Conservation (phyloP, 768 basidiomycete genomes). For the Fomitopsis serialis region DNA sequence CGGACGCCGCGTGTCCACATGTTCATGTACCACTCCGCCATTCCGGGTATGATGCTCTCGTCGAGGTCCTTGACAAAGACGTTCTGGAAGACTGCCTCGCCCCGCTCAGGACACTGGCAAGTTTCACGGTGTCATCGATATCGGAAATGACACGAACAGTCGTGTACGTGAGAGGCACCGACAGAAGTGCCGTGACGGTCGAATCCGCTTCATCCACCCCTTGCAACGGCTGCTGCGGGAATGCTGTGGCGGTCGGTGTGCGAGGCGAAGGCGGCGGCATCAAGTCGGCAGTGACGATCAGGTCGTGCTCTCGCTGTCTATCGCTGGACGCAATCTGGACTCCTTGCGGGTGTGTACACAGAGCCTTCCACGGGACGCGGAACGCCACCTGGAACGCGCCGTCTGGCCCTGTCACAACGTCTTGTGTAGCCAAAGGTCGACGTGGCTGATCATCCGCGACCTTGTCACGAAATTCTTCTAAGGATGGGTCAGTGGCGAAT, state of each 20-base stretch:
- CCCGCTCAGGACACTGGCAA: conserved; percentile 72
- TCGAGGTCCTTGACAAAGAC: conserved; percentile 84
- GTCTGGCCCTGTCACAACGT: conserved; percentile 56
- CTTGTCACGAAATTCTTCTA: conserved; percentile 17
- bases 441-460: conserved; percentile 19
- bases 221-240: conserved; percentile 29
- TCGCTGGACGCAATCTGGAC: conserved; percentile 56
- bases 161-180: conserved; percentile 47
- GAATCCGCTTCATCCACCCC: neutral
- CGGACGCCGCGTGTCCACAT: conserved; percentile 70
- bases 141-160: conserved; percentile 83
- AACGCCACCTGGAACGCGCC: conserved; percentile 71
- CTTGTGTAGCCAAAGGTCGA: conserved; percentile 43
- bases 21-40: conserved; percentile 70
- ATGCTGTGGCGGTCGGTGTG: conserved; percentile 8
- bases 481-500: conserved; percentile 38
- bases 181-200: conserved; percentile 17
- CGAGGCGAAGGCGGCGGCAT: conserved; percentile 33
- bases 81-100: conserved; percentile 81
- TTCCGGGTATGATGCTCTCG: conserved; percentile 76
- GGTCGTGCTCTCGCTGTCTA: conserved; percentile 34
- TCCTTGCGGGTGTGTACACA: conserved; percentile 56
- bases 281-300: conserved; percentile 51
- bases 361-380: conserved; percentile 59
- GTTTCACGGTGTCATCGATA: conserved; percentile 90